These are phyloP conservation scores for Drechslerella dactyloides DNA, from an alignment of 2,329 filamentous ascomycete species.

Conservation along the genomic window DNA sequence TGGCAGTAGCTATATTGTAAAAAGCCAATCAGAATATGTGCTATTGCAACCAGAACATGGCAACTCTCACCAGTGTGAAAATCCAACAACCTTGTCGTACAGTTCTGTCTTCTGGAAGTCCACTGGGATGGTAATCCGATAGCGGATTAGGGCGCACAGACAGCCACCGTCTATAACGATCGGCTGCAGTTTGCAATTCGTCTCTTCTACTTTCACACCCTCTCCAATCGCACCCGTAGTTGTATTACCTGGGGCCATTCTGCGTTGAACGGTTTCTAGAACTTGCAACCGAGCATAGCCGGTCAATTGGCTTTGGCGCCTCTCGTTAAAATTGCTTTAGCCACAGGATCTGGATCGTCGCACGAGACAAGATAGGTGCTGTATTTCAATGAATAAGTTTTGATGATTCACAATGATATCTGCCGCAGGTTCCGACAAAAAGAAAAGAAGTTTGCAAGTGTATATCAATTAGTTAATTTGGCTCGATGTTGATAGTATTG, in stretches of 20 bases:
- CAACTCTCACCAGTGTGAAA: conserved; percentile 35
- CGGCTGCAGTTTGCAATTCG: conserved; percentile 6
- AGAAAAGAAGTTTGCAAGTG: neutral
- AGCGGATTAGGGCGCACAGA: conserved; percentile 32
- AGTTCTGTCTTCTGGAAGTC: conserved; percentile 41
- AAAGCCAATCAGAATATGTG: neutral
- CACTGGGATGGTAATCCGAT: conserved; percentile 26
- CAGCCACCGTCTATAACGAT: conserved; percentile 43
- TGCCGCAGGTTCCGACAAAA: too few species aligned
- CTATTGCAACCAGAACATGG: neutral
- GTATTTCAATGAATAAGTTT: too few species aligned
- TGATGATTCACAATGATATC: too few species aligned
- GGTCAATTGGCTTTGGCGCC: too few species aligned
- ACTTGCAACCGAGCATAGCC: too few species aligned
- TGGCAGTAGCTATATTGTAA: conserved; percentile 32
- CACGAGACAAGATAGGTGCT: too few species aligned
- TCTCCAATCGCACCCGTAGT: neutral
- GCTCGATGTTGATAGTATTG: too few species aligned
- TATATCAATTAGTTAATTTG: too few species aligned
- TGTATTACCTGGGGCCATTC: conserved; percentile 5
- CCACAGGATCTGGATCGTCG: too few species aligned
- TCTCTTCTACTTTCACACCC: neutral
- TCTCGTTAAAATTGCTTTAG: too few species aligned
- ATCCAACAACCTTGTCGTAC: conserved; percentile 37
- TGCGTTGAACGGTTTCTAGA: neutral